Base-by-base conservation (phyloP, 1,284 basidiomycete species). In the Afroboletus lepidellus region DNA sequence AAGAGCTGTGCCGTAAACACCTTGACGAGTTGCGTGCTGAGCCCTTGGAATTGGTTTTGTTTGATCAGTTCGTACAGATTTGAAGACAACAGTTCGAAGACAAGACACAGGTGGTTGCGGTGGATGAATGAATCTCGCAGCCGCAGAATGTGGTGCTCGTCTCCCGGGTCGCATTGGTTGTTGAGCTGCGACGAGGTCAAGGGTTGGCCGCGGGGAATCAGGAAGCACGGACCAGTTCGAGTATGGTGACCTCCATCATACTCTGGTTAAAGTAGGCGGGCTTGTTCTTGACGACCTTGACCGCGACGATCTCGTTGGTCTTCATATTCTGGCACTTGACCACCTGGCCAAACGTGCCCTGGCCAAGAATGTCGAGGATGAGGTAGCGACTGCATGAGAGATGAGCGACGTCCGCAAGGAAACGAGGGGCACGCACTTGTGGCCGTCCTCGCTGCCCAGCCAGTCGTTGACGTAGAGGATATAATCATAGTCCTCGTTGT, bases 271-370 rank as follows among this genome's bases (percentile, higher is more conserved):
- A 95, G 75, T 99, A 99, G 0, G 96, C 96, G 3, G 96, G 96
- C 73, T 99, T 99, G 74, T 99, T 99, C 79, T 99, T 99, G 65
- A 99, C 94, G 16, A 99, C 97, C 73, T 99, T 99, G 57, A 99
- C 96, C 15, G 97, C 97, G 39, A 97, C 93, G 48, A 99, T 92
- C 70, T 98, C 95, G 71, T 98, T 94, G 34, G 92, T 98, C 73
- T 95, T 92, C 89, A 98, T 96, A 69, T 99, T 98, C 72, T 98
- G 97, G 69, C 97, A 99, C 72, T 99, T 99, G 68, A 99, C 97
- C 25, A 99, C 96, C 71, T 99, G 96, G 2, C 97, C 96, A 63
- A 99, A 99, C 3, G 96, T 99, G 32, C 96, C 96, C 72, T 99
- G 96, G 15, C 96, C 96, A 30, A 99, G 83, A 51, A 99, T 92